Evolutionary conservation across 1,284 basidiomycete genomes (phyloP), one percentile per base, ranked within the genome.

Genomic region (Sanghuangporus baumii): DNA sequence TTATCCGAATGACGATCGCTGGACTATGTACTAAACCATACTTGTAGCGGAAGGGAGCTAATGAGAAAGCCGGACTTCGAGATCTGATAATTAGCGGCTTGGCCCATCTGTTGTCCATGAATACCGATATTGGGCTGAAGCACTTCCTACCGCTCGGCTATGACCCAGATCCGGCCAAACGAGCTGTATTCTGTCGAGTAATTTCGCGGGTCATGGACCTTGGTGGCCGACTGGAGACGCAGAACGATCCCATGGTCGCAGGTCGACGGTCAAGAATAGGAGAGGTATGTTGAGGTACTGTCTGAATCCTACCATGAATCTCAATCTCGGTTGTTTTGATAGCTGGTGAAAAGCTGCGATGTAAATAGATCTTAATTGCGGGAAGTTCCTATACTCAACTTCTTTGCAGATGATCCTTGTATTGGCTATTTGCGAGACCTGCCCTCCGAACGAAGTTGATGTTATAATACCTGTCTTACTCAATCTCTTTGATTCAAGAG

Each of bases 61-160:
- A 12, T 2, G 61, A 58, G 18, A 62, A 62, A 41, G 47, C 23
- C n/a, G 50, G 61, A 6, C n/a, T 91, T 37, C 81, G 87, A 16
- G 89, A 92, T 63, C 73, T 90, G 36, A 83, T 91, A 55, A 87
- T 94, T 62, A 82, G 84, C 6, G 92, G 91, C 0, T 81, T 96
- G 2, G 85, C 93, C 0, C 86, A 94, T 66, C 78, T 96, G 6
- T 85, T 96, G 61, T 86, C 84, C 31, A 85, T 93, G 18, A 97
- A 96, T 71, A 89, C 92, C 37, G 92, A 96, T 69, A 89, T 86
- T 66, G 94, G 93, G 12, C 85, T 96, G 68, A 94, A 95, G 73
- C 92, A 94, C 72, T 94, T 91, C 70, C 82, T 96, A 34, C 78
- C 86, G 1, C 76, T 93, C 61, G 92, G 90, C 2, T 95, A 94